Evolutionary conservation across 2,329 filamentous ascomycete species (phyloP), one percentile per base, ranked within the genome.

Genomic region (Trematosphaeria pertusa): DNA sequence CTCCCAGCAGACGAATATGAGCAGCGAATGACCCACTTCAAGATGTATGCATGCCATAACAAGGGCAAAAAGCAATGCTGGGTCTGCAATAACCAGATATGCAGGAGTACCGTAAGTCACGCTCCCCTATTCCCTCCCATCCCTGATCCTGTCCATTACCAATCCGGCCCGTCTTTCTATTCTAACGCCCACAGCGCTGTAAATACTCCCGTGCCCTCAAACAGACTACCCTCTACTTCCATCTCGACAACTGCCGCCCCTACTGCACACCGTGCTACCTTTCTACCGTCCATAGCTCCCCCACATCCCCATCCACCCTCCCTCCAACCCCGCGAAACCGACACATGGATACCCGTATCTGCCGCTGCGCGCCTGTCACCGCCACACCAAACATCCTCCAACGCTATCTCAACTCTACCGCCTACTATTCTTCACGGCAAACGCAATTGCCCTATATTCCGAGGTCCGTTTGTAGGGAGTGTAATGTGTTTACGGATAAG

Each of bases 201-300:
- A 9, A 46, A 22, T 35, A 44, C 19, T 1, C 21, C 3, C 45
- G 48, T 30, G 12, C 14, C 3, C 15, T 63, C 19, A 37, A 26
- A 7, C 50, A 58, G 37, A 43, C 51, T 2, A 31, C 32, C 2
- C 31, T 46, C 3, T 42, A 48, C 28, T 50, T 55, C 22, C 65
- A 69, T 37, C 39, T 62, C 19, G 50, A 64, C 31, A 24, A 22
- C 11, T 67, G 64, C 46, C 24, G 28, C 0, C 55, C 57, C 10
- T 65, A 58, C 43, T 69, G 65, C 53, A 48, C 26, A 18, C 6
- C 34, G 5, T 68, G 63, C 54, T 64, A 62, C 48, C 40, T 44
- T 9, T 20, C 20, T 7, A 17, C 45, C 12, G 37, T 56, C 14
- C 32, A 43, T 11, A 22, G 17, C 8, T 9, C n/a, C 2, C n/a